Conservation (phyloP, 768 basidiomycete genomes). For the Thelephora ganbajun region DNA sequence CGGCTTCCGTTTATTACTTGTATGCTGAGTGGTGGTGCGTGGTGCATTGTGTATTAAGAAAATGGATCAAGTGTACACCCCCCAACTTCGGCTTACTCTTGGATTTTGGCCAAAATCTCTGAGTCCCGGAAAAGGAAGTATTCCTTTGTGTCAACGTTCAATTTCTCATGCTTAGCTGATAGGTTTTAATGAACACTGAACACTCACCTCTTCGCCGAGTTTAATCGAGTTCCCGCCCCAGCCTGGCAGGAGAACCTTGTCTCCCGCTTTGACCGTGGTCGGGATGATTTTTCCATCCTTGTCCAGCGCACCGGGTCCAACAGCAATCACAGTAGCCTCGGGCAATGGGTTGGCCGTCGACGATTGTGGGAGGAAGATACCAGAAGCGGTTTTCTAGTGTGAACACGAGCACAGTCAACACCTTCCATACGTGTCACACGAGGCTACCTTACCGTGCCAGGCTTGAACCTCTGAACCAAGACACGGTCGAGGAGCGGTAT, state of each 20-base stretch:
- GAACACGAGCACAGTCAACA: neutral
- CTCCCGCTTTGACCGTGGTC: conserved; percentile 71
- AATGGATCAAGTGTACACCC: neutral
- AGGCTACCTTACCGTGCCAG: conserved; percentile 65
- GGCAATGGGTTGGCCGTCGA: conserved; percentile 79
- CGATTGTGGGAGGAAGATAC: conserved; percentile 91
- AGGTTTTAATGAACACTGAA: neutral
- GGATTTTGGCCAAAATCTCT: conserved; percentile 93
- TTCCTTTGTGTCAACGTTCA: conserved; percentile 39
- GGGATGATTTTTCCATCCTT: conserved; percentile 72
- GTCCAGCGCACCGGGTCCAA: conserved; percentile 87
- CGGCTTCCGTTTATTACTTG: too few relatives aligned
- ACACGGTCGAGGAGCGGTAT: conserved; percentile 92
- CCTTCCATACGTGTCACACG: neutral
- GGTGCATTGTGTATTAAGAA: too few relatives aligned
- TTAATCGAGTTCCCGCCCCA: conserved; percentile 97
- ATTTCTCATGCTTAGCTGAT: neutral
- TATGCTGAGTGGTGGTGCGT: too few relatives aligned
- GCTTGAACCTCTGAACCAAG: conserved; percentile 93
- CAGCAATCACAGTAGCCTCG: conserved; percentile 92
- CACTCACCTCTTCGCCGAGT: conserved; percentile 85
- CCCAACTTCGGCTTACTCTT: conserved; percentile 37
- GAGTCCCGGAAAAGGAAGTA: conserved; percentile 89
- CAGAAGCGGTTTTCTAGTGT: conserved; percentile 87
- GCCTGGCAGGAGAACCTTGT: conserved; percentile 85